A percentile compares a stretch with the other conserved stretches of the same genome.
phyloP scores from a whole-genome alignment of 345 rosid genomes.

The Noccaea bulbosa region DNA sequence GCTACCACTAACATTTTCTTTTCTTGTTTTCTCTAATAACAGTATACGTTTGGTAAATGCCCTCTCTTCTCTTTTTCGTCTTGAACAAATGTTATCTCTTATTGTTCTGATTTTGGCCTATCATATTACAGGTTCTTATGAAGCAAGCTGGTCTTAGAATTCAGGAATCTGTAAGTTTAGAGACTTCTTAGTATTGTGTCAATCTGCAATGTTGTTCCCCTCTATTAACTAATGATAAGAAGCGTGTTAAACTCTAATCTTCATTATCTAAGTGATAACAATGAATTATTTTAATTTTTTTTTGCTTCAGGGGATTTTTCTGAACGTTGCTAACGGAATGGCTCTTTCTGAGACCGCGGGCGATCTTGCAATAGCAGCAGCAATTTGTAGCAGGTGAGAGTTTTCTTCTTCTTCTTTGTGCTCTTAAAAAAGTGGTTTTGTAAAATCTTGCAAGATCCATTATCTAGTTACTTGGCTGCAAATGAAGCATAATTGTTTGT shows the following conservation, averaged over 20 bases:
- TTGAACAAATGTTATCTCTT: background rate
- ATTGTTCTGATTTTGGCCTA: conserved; percentile 1
- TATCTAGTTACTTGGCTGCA: conserved; percentile 7
- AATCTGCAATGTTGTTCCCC: background rate
- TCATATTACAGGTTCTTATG: conserved; percentile 67
- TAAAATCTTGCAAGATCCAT: background rate
- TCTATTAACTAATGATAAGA: background rate
- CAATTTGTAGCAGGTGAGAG: conserved; percentile 85
- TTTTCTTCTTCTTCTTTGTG: background rate
- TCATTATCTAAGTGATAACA: background rate
- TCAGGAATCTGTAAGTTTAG: conserved; percentile 73
- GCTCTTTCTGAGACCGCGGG: conserved; percentile 84
- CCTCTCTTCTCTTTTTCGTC: background rate
- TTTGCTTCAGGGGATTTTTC: conserved; percentile 58
- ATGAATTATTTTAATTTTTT: background rate
- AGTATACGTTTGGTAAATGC: background rate
- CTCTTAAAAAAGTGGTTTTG: background rate
- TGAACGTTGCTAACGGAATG: conserved; percentile 86
- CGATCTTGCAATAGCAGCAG: conserved; percentile 94
- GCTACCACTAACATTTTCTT: conserved; percentile 7
- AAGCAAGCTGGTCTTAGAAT: conserved; percentile 97
- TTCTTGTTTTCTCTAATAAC: conserved; percentile 4
- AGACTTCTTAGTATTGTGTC: background rate
- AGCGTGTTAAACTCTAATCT: background rate
- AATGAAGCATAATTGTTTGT: background rate